These are phyloP conservation scores for Tetrahymena borealis DNA, from an alignment of 73 alveolate species.

Conservation along the genomic window DNA sequence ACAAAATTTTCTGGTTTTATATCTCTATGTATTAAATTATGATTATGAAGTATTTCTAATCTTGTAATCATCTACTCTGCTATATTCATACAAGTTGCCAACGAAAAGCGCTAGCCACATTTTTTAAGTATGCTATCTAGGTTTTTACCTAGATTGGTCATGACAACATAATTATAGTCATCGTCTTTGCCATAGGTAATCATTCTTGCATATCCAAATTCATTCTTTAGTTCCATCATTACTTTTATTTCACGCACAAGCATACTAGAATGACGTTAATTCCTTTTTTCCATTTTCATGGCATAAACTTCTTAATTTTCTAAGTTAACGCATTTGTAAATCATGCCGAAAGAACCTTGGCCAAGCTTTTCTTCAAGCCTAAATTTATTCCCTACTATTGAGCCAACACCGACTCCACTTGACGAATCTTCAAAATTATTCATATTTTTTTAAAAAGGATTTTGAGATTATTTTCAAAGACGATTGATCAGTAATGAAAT, in stretches of 20 bases:
- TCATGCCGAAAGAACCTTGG: conserved; percentile 36
- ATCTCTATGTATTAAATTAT: conserved; percentile 38
- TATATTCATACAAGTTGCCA: conserved; percentile 8
- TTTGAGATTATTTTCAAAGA: no score
- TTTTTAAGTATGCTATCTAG: background rate
- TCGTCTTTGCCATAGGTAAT: background rate
- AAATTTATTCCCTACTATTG: conserved; percentile 28
- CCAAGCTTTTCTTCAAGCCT: conserved; percentile 33
- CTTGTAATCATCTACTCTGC: conserved; percentile 16
- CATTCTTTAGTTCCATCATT: conserved; percentile 19
- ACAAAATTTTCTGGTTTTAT: conserved; percentile 38
- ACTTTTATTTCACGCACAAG: conserved; percentile 36
- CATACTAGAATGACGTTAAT: conserved; percentile 18
- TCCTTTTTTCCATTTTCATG: conserved; percentile 33
- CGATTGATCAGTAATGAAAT: no score
- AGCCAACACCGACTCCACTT: conserved; percentile 3
- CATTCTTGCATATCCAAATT: background rate
- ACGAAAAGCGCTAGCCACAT: conserved; percentile 9
- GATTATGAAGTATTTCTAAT: conserved; percentile 15
- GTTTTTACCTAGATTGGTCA: background rate
- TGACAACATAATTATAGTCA: background rate
- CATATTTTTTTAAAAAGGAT: background rate
- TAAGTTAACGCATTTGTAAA: conserved; percentile 22
- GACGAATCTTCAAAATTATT: background rate
- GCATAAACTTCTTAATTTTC: conserved; percentile 41